Conservation (phyloP, 2,329 filamentous ascomycete genomes). For the Tetracladium maxilliforme region DNA sequence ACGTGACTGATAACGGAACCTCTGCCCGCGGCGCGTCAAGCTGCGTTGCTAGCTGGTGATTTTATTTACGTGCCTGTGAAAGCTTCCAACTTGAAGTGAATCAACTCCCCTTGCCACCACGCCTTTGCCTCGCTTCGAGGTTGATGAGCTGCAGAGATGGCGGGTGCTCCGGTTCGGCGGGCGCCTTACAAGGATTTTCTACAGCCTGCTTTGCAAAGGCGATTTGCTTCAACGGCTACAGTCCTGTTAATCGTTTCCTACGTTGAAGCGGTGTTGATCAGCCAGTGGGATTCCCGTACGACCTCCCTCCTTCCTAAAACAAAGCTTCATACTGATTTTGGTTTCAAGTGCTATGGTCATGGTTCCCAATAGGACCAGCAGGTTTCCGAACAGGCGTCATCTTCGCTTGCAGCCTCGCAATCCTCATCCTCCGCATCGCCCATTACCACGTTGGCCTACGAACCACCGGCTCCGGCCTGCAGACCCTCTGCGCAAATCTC, state of each 20-base stretch:
- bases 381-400: constrained; percentile 63
- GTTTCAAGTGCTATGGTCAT: constrained; percentile 62
- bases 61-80: too few relatives aligned
- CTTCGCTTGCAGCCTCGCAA: constrained; percentile 58
- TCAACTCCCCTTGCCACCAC: too few relatives aligned
- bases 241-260: constrained; percentile 61
- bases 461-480: constrained; percentile 53
- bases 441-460: constrained; percentile 64
- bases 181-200: constrained; percentile 62
- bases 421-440: constrained; percentile 76
- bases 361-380: constrained; percentile 67
- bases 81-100: too few relatives aligned
- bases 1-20: too few relatives aligned
- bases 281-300: constrained; percentile 55
- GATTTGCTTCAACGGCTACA: constrained; percentile 67
- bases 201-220: constrained; percentile 73
- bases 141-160: background rate
- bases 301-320: constrained; percentile 6
- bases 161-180: too few relatives aligned
- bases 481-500: constrained; percentile 46
- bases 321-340: constrained; percentile 4
- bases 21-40: too few relatives aligned
- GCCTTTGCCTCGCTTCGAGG: too few relatives aligned
- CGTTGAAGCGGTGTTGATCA: constrained; percentile 53
- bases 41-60: too few relatives aligned